Evolutionary conservation across 1,284 basidiomycete genomes (phyloP), one percentile per base, ranked within the genome.

Genomic region (Boletus mariae): DNA sequence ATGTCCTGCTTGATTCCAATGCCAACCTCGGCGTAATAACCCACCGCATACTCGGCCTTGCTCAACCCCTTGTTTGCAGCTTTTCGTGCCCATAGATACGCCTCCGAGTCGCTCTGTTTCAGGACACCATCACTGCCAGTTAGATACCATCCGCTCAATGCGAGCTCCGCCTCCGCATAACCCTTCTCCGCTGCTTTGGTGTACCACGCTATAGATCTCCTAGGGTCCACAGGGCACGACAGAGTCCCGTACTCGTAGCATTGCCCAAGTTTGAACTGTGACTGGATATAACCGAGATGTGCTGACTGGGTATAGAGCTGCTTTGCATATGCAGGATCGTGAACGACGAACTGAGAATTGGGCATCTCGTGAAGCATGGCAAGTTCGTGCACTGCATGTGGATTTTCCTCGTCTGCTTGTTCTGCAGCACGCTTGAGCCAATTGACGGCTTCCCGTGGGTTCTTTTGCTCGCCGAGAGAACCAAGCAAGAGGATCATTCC

Each of bases 361-460:
- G 82, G 79, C 63, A 83, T 80, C 73, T 98, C 96, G 71, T 98
- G 87, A 52, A 99, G 76, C 60, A 95, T 75, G 1, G 89, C 97
- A n/a, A 99, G 82, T 72, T 99, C 96, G 71, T 98, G 94, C 40
- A 99, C 75, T 2, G 97, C 95, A 65, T 99, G 97, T 1, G 97
- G 97, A 67, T 98, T 98, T 62, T 98, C 95, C 67, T 94, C 93
- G 74, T 99, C 97, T 5, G 97, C 97, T 73, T 99, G 96, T 59
- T 93, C 88, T 1, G 94, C 96, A 1, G 97, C 96, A 20, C 95
- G 83, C 59, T 90, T 90, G 42, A 99, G 78, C 97, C 97, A 99
- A 46, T 87, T 89, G 56, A 97, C 85, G 6, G 94, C 94, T 69
- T 99, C 96, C 45, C 94, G 84, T 1, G 87, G 84, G 64, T 96